phyloP scores from a whole-genome alignment of 2,329 filamentous ascomycete species.

The Laburnicola sp. region DNA sequence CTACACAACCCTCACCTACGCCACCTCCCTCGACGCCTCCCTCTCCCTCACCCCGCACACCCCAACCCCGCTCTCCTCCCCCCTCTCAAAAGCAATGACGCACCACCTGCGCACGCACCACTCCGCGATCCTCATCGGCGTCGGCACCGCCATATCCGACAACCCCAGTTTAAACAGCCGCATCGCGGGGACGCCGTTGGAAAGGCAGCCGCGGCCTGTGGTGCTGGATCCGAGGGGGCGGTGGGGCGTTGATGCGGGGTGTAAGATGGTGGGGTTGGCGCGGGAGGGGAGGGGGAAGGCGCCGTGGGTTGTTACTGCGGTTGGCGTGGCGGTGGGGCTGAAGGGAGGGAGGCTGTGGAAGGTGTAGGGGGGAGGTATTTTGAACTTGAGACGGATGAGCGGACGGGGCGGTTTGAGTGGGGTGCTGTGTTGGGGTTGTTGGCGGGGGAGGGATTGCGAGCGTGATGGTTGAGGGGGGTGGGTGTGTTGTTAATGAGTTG shows the following conservation, averaged over 20 bases:
- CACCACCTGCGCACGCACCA: constrained; percentile 84
- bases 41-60: constrained; percentile 75
- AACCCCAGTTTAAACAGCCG: constrained; percentile 85
- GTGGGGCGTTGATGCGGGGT: constrained; percentile 65
- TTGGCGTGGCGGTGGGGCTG: no score
- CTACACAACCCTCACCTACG: constrained; percentile 76
- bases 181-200: constrained; percentile 58
- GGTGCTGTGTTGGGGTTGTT: constrained; percentile 63
- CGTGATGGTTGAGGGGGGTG: constrained; percentile 92
- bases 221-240: constrained; percentile 78
- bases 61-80: constrained; percentile 82
- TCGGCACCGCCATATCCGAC: constrained; percentile 80
- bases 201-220: constrained; percentile 75
- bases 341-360: constrained; percentile 20
- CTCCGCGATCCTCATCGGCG: constrained; percentile 82
- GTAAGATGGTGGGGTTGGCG: constrained; percentile 68
- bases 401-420: constrained; percentile 56
- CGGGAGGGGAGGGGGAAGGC: constrained; percentile 67
- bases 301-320: constrained; percentile 73
- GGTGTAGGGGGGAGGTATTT: constrained; percentile 32
- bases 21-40: constrained; percentile 82
- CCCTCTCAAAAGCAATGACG: constrained; percentile 86
- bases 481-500: constrained; percentile 76
- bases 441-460: constrained; percentile 64
- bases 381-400: constrained; percentile 5